Conservation (phyloP, 768 basidiomycete species). For the Boletales sp. region DNA sequence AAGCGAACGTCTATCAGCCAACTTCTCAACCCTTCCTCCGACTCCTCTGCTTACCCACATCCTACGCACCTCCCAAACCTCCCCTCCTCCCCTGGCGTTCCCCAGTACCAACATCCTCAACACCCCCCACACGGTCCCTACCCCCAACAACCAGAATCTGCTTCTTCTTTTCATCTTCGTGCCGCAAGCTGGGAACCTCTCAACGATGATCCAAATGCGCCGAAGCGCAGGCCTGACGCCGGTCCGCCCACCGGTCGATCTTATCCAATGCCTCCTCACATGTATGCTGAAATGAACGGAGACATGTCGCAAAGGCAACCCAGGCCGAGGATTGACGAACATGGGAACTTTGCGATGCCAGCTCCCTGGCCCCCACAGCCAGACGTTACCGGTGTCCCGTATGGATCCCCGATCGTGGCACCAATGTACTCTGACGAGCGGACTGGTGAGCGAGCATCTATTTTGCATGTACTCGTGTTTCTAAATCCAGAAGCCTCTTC, state of each 20-base stretch:
- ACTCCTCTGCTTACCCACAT: conserved; percentile 33
- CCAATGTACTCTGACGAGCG: conserved; percentile 58
- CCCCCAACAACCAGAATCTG: conserved; percentile 26
- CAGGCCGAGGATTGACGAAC: conserved; percentile 30
- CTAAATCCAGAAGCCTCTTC: conserved; percentile 16
- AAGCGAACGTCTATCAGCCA: conserved; percentile 51
- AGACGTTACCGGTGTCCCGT: conserved; percentile 34
- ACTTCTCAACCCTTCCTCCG: conserved; percentile 46
- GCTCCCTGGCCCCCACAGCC: conserved; percentile 33
- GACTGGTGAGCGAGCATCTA: conserved; percentile 39
- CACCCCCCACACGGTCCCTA: conserved; percentile 26
- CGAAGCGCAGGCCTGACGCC: conserved; percentile 33
- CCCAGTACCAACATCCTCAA: conserved; percentile 28
- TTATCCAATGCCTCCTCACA: conserved; percentile 32
- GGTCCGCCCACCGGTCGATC: conserved; percentile 31
- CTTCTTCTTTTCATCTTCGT: conserved; percentile 49
- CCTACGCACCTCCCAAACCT: conserved; percentile 28
- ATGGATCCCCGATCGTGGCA: conserved; percentile 41
- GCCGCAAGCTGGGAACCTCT: conserved; percentile 56
- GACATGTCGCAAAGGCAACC: conserved; percentile 27
- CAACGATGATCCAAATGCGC: conserved; percentile 34
- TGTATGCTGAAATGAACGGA: conserved; percentile 34
- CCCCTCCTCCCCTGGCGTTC: conserved; percentile 19
- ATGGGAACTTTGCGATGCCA: conserved; percentile 28
- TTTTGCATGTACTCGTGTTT: conserved; percentile 7